A percentile compares a stretch with the other conserved stretches of the same genome.
phyloP scores from a whole-genome alignment of 345 rosid genomes.

The Hibiscus mutabilis region DNA sequence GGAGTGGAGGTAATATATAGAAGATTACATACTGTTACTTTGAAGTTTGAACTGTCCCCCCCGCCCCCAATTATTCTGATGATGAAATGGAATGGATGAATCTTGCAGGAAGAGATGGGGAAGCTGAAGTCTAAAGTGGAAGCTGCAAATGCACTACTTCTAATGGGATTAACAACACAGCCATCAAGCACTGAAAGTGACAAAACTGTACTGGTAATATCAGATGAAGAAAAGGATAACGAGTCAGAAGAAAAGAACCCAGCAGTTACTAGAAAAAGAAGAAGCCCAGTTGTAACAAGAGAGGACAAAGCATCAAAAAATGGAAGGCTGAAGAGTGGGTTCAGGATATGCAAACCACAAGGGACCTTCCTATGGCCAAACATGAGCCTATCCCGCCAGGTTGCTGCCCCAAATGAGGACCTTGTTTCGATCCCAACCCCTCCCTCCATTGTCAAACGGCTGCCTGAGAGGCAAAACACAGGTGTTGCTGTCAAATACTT shows the following conservation, averaged over 20 bases:
- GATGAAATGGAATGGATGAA: background rate
- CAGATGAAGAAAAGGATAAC: constrained; percentile 5
- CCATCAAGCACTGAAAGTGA: constrained; percentile 15
- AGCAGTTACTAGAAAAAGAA: background rate
- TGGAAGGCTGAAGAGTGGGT: constrained; percentile 64
- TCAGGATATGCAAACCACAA: constrained; percentile 75
- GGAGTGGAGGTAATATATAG: constrained; percentile 51
- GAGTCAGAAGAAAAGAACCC: background rate
- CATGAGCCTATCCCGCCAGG: constrained; percentile 27
- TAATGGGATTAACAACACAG: constrained; percentile 14
- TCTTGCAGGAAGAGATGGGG: constrained; percentile 48
- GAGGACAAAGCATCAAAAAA: constrained; percentile 44
- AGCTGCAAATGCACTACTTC: constrained; percentile 13
- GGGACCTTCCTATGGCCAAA: constrained; percentile 77
- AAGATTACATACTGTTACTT: background rate
- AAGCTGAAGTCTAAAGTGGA: constrained; percentile 29
- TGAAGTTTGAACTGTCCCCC: no score
- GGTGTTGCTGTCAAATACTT: constrained; percentile 15
- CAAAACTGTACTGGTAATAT: background rate
- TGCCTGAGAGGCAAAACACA: constrained; percentile 8
- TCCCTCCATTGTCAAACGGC: constrained; percentile 16
- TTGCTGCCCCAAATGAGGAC: constrained; percentile 25
- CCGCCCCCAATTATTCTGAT: no score
- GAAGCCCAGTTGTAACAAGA: constrained; percentile 9
- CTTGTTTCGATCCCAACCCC: constrained; percentile 29